Evolutionary conservation across 148 eudicot species (phyloP).

Genomic region (Selenicereus undatus): DNA sequence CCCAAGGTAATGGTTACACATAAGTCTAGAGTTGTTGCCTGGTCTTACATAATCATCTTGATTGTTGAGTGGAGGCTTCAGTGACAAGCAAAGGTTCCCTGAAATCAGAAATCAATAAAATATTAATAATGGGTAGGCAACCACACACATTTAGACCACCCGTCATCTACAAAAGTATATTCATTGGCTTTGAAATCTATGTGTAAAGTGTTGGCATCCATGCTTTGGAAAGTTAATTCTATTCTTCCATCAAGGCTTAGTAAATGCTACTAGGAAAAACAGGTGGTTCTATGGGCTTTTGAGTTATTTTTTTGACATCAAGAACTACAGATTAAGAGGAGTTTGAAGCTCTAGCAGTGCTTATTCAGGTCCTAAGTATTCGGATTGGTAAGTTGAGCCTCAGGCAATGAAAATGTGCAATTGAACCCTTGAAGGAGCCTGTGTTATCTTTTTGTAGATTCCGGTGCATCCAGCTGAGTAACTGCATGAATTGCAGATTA

Average conservation of each 20-base stretch:
- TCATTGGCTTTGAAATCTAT: not conserved
- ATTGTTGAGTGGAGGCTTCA: conserved; percentile 32
- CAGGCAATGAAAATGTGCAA: conserved; percentile 6
- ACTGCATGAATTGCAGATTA: conserved; percentile 44
- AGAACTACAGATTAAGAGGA: not conserved
- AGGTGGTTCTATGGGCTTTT: not conserved
- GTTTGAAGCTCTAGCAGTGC: not conserved
- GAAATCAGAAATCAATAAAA: conserved; percentile 18
- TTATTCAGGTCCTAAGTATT: not conserved
- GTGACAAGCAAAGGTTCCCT: conserved; percentile 39
- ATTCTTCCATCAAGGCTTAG: not conserved
- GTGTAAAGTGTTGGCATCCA: not conserved
- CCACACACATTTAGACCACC: not conserved
- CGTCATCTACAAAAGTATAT: not conserved
- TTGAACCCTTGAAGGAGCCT: conserved; percentile 37
- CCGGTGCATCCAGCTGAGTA: conserved; percentile 71
- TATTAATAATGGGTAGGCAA: not conserved
- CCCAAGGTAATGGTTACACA: conserved; percentile 12
- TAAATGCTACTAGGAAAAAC: conserved; percentile 3
- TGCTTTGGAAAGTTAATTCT: not conserved
- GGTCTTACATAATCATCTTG: conserved; percentile 32
- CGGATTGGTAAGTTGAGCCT: not conserved
- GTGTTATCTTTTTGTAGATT: conserved; percentile 37
- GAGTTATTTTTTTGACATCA: not conserved
- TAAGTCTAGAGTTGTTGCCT: conserved; percentile 26